Base-by-base conservation (phyloP, 2,329 filamentous ascomycete genomes). In the Nothopassalora personata region DNA sequence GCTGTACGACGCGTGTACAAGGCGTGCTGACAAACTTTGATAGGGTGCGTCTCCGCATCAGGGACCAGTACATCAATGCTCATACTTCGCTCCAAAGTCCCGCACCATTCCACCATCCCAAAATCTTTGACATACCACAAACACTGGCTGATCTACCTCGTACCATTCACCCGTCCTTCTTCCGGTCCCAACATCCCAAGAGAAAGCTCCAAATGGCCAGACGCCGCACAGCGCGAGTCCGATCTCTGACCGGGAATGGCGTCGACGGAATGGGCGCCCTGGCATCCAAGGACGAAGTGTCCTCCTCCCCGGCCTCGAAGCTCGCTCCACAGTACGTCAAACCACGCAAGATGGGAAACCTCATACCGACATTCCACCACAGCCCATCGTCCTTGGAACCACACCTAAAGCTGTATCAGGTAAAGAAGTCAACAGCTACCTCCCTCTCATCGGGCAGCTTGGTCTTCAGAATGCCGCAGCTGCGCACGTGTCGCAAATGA, bases 401-500 rank as follows among this genome's bases (percentile, higher is more conserved):
- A 53, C 51, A 10, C n/a, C 51, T 13, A 28, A 39, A 13, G 4
- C 33, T 34, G 9, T 53, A 18, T 53, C 18, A n/a, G 28, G 23
- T 19, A 53, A 43, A 39, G 31, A 27, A 43, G 51, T 7, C 15
- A 53, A 53, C 51, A 43, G 51, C 51, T 53, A 53, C 33, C 39
- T 60, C 27, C 27, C 58, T 53, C 4, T 56, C 27, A 54, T 57
- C 19, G 53, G 58, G 49, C 58, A 60, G 30, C 43, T 56, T 5
- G 58, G 31, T 18, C 54, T 60, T 46, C 54, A 49, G 5, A 46
- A 56, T 6, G 54, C 54, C 10, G 53, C 58, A 18, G 58, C 53
- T 19, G 53, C 53, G 5, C 58, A 60, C 10, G 58, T 60, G 1
- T 57, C 58, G 28, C 54, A 45, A 39, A 56, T 60, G 58, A 50